Percentiles rank a stretch among this genome's conserved stretches.
Conservation (phyloP, 352 stramenopile species). For the Halophytophthora batemanensis region DNA sequence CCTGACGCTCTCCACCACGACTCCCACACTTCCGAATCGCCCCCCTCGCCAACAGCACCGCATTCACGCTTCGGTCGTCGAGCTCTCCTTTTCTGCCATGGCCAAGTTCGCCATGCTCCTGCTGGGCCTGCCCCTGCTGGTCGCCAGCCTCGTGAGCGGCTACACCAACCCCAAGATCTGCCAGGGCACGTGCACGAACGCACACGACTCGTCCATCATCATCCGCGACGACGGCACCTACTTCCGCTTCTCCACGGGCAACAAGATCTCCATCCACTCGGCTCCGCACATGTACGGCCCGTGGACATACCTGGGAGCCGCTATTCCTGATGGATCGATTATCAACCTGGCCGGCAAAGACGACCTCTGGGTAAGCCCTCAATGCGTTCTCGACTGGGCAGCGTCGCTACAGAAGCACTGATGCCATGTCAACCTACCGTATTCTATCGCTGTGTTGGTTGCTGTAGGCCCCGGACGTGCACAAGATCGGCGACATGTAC, state of each 20-base stretch:
- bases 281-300: conserved; percentile 28
- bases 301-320: conserved; percentile 36
- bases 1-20: too few species aligned
- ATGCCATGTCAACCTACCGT: neutral
- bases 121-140: conserved; percentile 10
- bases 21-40: too few species aligned
- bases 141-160: conserved; percentile 9
- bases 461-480: conserved; percentile 37
- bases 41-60: neutral
- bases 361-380: conserved; percentile 32
- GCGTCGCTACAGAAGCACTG: neutral
- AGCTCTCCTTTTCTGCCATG: conserved; percentile 1
- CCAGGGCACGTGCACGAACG: conserved; percentile 24
- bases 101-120: conserved; percentile 8
- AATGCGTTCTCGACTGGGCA: neutral
- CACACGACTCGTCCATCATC: conserved; percentile 44
- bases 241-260: conserved; percentile 45
- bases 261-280: conserved; percentile 42
- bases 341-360: conserved; percentile 37
- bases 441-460: conserved; percentile 1
- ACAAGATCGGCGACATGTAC: conserved; percentile 44
- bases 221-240: conserved; percentile 39
- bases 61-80: neutral
- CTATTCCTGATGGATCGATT: conserved; percentile 29
- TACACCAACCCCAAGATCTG: conserved; percentile 20